These are phyloP conservation scores for Zygosaccharomyces kombuchaensis DNA, from an alignment of 805 yeast genomes.

Conservation along the genomic window DNA sequence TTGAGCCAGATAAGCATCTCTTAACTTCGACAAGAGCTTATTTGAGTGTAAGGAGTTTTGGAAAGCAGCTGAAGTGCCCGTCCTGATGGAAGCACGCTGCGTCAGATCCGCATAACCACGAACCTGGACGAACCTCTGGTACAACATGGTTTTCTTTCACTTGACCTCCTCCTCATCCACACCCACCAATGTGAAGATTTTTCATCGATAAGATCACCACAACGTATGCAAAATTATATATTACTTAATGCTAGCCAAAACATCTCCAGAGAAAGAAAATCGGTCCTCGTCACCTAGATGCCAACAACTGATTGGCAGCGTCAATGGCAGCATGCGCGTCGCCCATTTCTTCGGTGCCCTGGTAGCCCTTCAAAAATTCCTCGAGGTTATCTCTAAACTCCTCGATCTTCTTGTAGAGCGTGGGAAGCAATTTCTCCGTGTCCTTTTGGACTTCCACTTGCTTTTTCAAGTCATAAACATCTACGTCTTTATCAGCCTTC, in stretches of 20 bases:
- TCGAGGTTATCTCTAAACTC: conserved; percentile 40
- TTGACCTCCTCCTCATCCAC: not conserved
- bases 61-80: conserved; percentile 2
- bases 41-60: conserved; percentile 11
- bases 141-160: not conserved
- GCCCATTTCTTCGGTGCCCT: conserved; percentile 35
- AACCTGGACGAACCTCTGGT: not conserved
- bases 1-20: conserved; percentile 4
- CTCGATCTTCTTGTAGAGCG: conserved; percentile 40
- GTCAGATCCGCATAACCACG: not conserved
- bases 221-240: conserved; percentile 1
- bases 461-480: conserved; percentile 62
- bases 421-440: conserved; percentile 49
- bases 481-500: conserved; percentile 42
- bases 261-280: not conserved
- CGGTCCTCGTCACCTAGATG: not conserved
- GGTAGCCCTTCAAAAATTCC: conserved; percentile 37
- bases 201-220: not conserved
- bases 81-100: not conserved
- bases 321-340: conserved; percentile 26
- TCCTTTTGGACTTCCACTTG: conserved; percentile 51
- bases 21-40: conserved; percentile 5
- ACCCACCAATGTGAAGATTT: not conserved
- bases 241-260: conserved; percentile 1
- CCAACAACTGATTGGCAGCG: conserved; percentile 27